phyloP scores from a whole-genome alignment of 2,329 filamentous ascomycete genomes.

The Ophiostoma himal-ulmi region DNA sequence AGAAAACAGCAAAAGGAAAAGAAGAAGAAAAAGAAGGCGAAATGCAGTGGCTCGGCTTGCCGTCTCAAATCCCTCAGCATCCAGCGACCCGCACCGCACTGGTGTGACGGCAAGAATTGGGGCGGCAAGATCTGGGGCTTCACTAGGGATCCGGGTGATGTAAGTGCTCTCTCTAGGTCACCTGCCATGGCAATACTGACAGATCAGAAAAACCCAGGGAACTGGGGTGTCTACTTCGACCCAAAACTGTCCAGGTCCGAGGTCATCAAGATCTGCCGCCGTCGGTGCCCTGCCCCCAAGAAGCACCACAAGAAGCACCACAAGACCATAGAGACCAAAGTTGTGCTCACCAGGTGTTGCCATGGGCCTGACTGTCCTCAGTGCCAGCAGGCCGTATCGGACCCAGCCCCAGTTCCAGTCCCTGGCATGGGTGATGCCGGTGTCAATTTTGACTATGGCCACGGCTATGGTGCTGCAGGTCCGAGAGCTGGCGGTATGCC shows the following conservation, averaged over 20 bases:
- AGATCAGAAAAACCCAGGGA: constrained; percentile 6
- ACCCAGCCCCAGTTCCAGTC: not conserved
- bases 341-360: not conserved
- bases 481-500: not conserved
- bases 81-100: constrained; percentile 20
- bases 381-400: not conserved
- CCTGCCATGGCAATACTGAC: not conserved
- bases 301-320: not conserved
- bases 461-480: not conserved
- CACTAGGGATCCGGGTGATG: constrained; percentile 18
- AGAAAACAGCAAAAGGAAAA: not conserved
- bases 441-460: not conserved
- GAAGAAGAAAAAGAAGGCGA: constrained; percentile 1
- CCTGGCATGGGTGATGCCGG: not conserved
- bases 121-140: constrained; percentile 25
- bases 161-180: not conserved
- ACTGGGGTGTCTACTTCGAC: constrained; percentile 23
- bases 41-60: constrained; percentile 12
- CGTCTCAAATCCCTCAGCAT: constrained; percentile 16
- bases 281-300: constrained; percentile 9
- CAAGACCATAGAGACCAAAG: not conserved
- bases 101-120: constrained; percentile 26
- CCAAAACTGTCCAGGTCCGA: constrained; percentile 19
- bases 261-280: constrained; percentile 16
- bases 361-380: not conserved